phyloP scores from a whole-genome alignment of 2,329 filamentous ascomycete genomes.

The Rhinocladiella similis region DNA sequence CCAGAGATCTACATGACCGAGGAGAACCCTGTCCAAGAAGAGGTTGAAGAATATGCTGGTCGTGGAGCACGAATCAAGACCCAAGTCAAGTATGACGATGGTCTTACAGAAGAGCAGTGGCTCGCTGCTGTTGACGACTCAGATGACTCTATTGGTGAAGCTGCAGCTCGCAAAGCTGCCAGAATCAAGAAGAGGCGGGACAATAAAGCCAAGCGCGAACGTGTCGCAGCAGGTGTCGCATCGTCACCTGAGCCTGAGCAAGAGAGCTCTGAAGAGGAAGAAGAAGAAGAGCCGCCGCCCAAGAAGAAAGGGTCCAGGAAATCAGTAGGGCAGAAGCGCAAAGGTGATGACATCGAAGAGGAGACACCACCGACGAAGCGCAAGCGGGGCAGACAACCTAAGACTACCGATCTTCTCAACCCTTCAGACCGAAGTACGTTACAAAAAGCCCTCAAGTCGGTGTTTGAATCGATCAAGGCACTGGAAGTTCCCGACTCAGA shows the following conservation, averaged over 20 bases:
- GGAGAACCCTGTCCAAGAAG: conserved; percentile 76
- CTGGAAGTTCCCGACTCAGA: conserved; percentile 72
- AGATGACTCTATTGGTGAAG: conserved; percentile 89
- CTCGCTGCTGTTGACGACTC: conserved; percentile 96
- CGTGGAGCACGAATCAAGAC: conserved; percentile 94
- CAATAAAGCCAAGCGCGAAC: conserved; percentile 68
- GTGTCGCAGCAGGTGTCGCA: conserved; percentile 50
- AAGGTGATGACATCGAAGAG: conserved; percentile 72
- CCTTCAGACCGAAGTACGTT: conserved; percentile 72
- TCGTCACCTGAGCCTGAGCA: conserved; percentile 77
- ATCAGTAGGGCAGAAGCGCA: conserved; percentile 78
- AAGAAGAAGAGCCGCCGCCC: conserved; percentile 52
- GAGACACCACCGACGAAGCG: conserved; percentile 77
- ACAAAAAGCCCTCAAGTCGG: conserved; percentile 72
- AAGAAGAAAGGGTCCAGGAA: conserved; percentile 77
- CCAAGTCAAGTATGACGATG: conserved; percentile 92
- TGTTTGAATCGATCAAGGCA: conserved; percentile 79
- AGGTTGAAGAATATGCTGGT: conserved; percentile 70
- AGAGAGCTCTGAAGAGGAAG: conserved; percentile 64
- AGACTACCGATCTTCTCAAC: conserved; percentile 60
- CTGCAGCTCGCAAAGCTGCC: conserved; percentile 84
- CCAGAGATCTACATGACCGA: conserved; percentile 93
- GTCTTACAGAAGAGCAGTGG: conserved; percentile 98
- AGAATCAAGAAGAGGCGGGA: conserved; percentile 75
- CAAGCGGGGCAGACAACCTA: conserved; percentile 69